Percentiles rank a stretch among this genome's conserved stretches.
Evolutionary conservation across 176 grass and related monocot genomes (phyloP).

Genomic region (Zea mays): DNA sequence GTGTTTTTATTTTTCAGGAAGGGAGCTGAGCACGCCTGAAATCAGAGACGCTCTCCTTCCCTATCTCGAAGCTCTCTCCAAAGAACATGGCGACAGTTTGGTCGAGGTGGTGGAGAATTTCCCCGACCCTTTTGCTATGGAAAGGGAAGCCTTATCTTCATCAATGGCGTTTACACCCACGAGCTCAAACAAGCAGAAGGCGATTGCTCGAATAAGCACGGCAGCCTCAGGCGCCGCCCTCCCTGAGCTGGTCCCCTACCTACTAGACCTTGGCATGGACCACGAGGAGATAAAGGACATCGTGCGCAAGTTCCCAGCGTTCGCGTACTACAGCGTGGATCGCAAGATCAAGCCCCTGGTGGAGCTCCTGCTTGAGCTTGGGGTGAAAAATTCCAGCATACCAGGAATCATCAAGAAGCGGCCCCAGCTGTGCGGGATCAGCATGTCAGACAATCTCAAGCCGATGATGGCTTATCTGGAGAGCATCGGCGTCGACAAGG

Average conservation of each 20-base stretch:
- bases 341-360: constrained; percentile 84
- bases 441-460: constrained; percentile 89
- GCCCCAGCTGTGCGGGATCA: constrained; percentile 88
- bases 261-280: constrained; percentile 64
- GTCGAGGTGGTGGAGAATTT: constrained; percentile 79
- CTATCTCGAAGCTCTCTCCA: constrained; percentile 63
- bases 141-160: constrained; percentile 45
- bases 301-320: constrained; percentile 60
- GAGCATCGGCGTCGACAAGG: constrained; percentile 72
- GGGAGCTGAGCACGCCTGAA: constrained; percentile 91
- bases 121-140: constrained; percentile 55
- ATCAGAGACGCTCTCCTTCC: constrained; percentile 73
- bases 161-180: constrained; percentile 39
- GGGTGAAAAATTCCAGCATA: constrained; percentile 65
- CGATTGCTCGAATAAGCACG: constrained; percentile 62
- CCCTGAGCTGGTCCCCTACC: constrained; percentile 63
- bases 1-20: constrained; percentile 60
- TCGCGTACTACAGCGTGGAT: constrained; percentile 78
- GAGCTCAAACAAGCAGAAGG: constrained; percentile 74
- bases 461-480: constrained; percentile 90
- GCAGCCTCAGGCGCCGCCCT: constrained; percentile 51
- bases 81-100: constrained; percentile 65
- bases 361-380: constrained; percentile 60
- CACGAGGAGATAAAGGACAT: constrained; percentile 68
- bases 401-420: constrained; percentile 75